Evolutionary conservation across 2,329 filamentous ascomycete species (phyloP).

Genomic region (Penicillium sp.): DNA sequence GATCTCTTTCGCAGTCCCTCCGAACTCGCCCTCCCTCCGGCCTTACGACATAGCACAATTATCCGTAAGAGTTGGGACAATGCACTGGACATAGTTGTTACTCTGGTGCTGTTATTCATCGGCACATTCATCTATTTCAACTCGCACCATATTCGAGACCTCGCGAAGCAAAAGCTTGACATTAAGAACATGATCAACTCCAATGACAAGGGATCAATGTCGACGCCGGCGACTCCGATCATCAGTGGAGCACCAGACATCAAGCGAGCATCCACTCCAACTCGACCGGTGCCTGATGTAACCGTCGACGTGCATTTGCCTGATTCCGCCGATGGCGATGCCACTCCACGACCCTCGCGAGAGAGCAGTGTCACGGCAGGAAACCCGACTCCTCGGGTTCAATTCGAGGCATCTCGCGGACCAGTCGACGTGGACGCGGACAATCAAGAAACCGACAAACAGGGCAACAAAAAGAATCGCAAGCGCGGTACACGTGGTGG

Average conservation of each 20-base stretch:
- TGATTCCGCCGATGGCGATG: slow-evolving; percentile 20
- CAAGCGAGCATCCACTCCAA: slow-evolving; percentile 26
- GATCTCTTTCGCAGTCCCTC: slow-evolving; percentile 35
- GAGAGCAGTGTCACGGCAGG: slow-evolving; percentile 17
- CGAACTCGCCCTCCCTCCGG: slow-evolving; percentile 37
- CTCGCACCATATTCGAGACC: slow-evolving; percentile 38
- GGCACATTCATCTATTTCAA: slow-evolving; percentile 44
- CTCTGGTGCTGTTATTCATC: slow-evolving; percentile 38
- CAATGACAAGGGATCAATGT: slow-evolving; percentile 35
- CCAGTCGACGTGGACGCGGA: slow-evolving; percentile 27
- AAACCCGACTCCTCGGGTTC: slow-evolving; percentile 33
- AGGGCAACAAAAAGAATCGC: slow-evolving; percentile 62
- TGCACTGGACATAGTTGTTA: slow-evolving; percentile 42
- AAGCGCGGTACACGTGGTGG: slow-evolving; percentile 65
- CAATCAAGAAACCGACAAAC: slow-evolving; percentile 42
- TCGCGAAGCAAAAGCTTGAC: slow-evolving; percentile 44
- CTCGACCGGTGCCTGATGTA: slow-evolving; percentile 25
- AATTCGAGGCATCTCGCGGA: slow-evolving; percentile 39
- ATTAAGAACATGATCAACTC: slow-evolving; percentile 43
- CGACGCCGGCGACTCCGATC: slow-evolving; percentile 39
- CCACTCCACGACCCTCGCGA: slow-evolving; percentile 29
- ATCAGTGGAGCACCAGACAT: slow-evolving; percentile 23
- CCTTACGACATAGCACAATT: slow-evolving; percentile 41
- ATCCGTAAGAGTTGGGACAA: slow-evolving; percentile 47
- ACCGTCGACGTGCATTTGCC: slow-evolving; percentile 31